Base-by-base conservation (phyloP, 306 rosid species). In the Glycyrrhiza uralensis region DNA sequence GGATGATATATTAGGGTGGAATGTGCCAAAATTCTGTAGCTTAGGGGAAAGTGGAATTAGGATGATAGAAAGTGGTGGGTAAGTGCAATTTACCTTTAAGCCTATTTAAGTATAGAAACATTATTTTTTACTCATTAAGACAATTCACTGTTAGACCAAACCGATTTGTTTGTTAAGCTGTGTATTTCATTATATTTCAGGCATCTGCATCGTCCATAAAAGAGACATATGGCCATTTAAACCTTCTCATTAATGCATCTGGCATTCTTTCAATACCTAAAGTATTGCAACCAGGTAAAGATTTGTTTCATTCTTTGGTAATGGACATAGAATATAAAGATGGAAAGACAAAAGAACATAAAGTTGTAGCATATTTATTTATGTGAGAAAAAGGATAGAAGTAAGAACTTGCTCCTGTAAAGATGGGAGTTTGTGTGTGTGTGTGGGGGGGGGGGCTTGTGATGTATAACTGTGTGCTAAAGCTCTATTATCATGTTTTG, bases 241-340 rank as follows among this genome's bases (percentile, higher is more conserved):
- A 94, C 84, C 90, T 94, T 79, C 95, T 94, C 7, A 82, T 94
- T 47, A 94, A 94, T 83, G 92, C 95, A 2, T 84, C 98, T 75
- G 98, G 98, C 17, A 80, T 94, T 89, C 96, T 94, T 69, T 91
- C 96, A 54, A 82, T 94, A 62, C 92, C 96, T 44, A 72, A 77
- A 72, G 84, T 79, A 38, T 60, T 94, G 45, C 95, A 91, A 68
- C 97, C 98, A 80, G 98, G 98, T 93, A 77, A 35, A 74, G 2
- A 29, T 41, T 51, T 78, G 15, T 65, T 32, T 54, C 66, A 55
- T 74, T 51, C 57, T 32, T 62, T 68, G 45, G 57, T 50, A 28
- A 28, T 41, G 35, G 18, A 42, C 58, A 56, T 44, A 45, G 22
- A 47, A 67, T 71, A 30, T 24, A 23, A 58, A 7, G 57, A 74